Conservation (phyloP, 352 stramenopile genomes). For the Globisporangium spinosum region DNA sequence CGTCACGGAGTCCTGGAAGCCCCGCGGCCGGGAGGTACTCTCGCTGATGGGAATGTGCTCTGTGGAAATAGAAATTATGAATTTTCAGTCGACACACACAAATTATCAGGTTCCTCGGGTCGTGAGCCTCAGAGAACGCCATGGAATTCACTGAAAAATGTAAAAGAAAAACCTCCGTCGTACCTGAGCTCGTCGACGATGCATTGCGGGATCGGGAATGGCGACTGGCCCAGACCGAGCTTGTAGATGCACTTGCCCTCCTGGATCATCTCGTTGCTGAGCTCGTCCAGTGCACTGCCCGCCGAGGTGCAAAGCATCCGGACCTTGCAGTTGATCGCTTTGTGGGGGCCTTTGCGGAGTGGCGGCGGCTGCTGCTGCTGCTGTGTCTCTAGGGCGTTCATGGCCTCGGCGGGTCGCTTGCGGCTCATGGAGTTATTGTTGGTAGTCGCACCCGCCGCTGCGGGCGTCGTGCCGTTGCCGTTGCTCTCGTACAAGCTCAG, state of each 20-base stretch:
- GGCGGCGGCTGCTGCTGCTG: conserved; percentile 19
- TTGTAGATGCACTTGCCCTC: conserved; percentile 85
- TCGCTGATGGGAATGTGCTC: conserved; percentile 73
- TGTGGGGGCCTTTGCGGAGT: conserved; percentile 42
- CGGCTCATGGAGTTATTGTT: conserved; percentile 10
- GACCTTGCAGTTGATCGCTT: conserved; percentile 87
- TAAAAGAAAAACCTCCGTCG: conserved; percentile 4
- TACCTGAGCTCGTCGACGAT: conserved; percentile 86
- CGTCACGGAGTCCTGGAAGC: conserved; percentile 63
- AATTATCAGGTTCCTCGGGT: neutral
- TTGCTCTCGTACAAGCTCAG: conserved; percentile 18
- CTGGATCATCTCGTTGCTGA: conserved; percentile 83
- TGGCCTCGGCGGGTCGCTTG: conserved; percentile 47
- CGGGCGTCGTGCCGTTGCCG: conserved; percentile 15
- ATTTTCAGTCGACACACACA: conserved; percentile 3
- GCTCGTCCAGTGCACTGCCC: conserved; percentile 73
- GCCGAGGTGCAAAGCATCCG: conserved; percentile 80
- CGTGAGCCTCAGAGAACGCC: neutral
- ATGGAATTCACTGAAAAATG: conserved; percentile 16
- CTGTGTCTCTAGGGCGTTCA: conserved; percentile 20
- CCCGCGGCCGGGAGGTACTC: conserved; percentile 83
- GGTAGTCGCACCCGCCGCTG: neutral
- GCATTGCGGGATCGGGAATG: conserved; percentile 84
- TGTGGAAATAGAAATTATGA: conserved; percentile 19
- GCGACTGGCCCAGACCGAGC: conserved; percentile 78